Conservation (phyloP, 1,139 yeast genomes). For the Suhomyces bribrorum region DNA sequence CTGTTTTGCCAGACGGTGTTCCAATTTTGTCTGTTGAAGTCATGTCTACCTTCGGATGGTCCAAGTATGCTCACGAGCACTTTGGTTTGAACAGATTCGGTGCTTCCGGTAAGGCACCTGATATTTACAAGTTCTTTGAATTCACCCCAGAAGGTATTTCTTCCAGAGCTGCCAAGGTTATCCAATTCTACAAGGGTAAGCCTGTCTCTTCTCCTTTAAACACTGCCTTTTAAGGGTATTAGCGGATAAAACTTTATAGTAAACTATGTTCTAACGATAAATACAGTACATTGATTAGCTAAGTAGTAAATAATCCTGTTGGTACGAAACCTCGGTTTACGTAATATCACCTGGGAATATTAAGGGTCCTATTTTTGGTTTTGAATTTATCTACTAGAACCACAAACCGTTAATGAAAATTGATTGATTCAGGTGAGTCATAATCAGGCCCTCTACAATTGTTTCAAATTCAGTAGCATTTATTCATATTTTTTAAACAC, state of each 20-base stretch:
- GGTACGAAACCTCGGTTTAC: no score
- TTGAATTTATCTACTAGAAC: no score
- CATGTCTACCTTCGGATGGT: conserved; percentile 90
- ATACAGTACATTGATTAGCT: not conserved
- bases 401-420: no score
- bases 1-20: conserved; percentile 91
- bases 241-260: conserved; percentile 1
- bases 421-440: no score
- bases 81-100: conserved; percentile 96
- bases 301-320: no score
- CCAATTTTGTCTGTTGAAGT: conserved; percentile 96
- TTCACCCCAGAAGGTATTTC: conserved; percentile 95
- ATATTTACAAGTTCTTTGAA: conserved; percentile 80
- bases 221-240: conserved; percentile 59
- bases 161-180: conserved; percentile 77
- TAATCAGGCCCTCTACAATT: no score
- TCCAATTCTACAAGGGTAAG: conserved; percentile 82
- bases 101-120: conserved; percentile 90
- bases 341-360: not conserved
- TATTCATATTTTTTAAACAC: no score
- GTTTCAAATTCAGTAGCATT: no score
- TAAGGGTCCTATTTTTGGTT: no score
- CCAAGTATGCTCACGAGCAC: conserved; percentile 93
- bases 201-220: conserved; percentile 72
- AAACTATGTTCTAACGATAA: conserved; percentile 3